phyloP scores from a whole-genome alignment of 169 alveolate genomes.

The Plasmodium ovale region DNA sequence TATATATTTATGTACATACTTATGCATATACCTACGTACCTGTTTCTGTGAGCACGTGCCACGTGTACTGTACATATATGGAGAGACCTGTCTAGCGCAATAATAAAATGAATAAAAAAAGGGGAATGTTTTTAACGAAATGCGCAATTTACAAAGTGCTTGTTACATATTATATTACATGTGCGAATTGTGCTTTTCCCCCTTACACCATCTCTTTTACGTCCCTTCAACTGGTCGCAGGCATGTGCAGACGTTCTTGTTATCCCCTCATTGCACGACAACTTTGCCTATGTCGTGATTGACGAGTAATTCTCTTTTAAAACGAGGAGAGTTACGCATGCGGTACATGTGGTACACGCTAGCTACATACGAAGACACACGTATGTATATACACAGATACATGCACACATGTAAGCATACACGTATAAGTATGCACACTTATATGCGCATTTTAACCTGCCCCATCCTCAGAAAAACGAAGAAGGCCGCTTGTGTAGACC shows the following conservation, averaged over 20 bases:
- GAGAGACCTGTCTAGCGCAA: background rate
- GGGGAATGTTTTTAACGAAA: background rate
- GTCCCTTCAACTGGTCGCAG: background rate
- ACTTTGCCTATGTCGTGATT: slow-evolving; percentile 43
- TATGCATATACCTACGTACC: slow-evolving; percentile 1
- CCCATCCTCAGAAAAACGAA: slow-evolving; percentile 57
- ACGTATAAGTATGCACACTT: background rate
- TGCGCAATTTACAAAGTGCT: too few relatives aligned
- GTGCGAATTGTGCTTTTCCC: too few relatives aligned
- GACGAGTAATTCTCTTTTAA: slow-evolving; percentile 23
- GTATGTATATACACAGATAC: background rate
- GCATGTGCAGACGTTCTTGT: slow-evolving; percentile 65
- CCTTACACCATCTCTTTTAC: too few relatives aligned
- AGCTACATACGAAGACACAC: too few relatives aligned
- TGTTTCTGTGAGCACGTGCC: too few relatives aligned
- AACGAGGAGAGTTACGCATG: background rate
- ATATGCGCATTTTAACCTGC: background rate
- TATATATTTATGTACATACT: background rate
- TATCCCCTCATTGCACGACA: slow-evolving; percentile 39
- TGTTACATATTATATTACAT: too few relatives aligned
- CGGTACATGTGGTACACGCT: background rate
- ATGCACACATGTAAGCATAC: background rate
- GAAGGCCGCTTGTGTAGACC: slow-evolving; percentile 87
- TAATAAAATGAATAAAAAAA: background rate
- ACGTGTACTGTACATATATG: slow-evolving; percentile 1